phyloP scores from a whole-genome alignment of 2,329 filamentous ascomycete species.

The Corynespora cassiicola region DNA sequence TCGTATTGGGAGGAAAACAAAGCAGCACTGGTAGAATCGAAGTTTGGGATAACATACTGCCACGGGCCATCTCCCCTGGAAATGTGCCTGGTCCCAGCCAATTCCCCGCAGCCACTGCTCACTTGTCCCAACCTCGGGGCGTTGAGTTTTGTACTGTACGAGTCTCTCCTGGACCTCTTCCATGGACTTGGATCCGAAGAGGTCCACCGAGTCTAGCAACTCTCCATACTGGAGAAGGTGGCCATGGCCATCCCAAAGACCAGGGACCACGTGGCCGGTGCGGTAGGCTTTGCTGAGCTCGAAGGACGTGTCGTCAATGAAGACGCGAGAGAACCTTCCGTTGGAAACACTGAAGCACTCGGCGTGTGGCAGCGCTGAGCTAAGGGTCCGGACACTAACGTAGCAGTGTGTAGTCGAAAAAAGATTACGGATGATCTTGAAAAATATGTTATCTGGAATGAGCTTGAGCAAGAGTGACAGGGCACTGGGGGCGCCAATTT shows the following conservation, averaged over 20 bases:
- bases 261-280: constrained; percentile 66
- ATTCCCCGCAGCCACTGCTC: constrained; percentile 70
- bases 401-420: constrained; percentile 51
- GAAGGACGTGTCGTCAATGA: constrained; percentile 40
- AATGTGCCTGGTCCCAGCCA: constrained; percentile 73
- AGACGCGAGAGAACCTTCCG: constrained; percentile 60
- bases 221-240: constrained; percentile 72
- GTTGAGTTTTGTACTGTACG: constrained; percentile 56
- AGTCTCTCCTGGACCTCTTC: constrained; percentile 63
- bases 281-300: constrained; percentile 38
- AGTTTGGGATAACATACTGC: constrained; percentile 66
- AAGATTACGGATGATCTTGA: constrained; percentile 28
- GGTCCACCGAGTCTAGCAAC: constrained; percentile 69
- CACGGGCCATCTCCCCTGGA: constrained; percentile 68
- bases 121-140: constrained; percentile 60
- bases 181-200: constrained; percentile 66
- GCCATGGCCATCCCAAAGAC: constrained; percentile 74
- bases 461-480: constrained; percentile 19
- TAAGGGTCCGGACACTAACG: constrained; percentile 53
- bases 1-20: too few relatives aligned
- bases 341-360: constrained; percentile 64
- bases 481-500: constrained; percentile 25
- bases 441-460: constrained; percentile 21
- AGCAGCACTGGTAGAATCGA: too few relatives aligned
- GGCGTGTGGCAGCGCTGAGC: constrained; percentile 39